Percentiles rank a stretch among this genome's conserved stretches.
These are phyloP conservation scores for Eimeria sp. DNA, from an alignment of 169 alveolate genomes.

Conservation along the genomic window DNA sequence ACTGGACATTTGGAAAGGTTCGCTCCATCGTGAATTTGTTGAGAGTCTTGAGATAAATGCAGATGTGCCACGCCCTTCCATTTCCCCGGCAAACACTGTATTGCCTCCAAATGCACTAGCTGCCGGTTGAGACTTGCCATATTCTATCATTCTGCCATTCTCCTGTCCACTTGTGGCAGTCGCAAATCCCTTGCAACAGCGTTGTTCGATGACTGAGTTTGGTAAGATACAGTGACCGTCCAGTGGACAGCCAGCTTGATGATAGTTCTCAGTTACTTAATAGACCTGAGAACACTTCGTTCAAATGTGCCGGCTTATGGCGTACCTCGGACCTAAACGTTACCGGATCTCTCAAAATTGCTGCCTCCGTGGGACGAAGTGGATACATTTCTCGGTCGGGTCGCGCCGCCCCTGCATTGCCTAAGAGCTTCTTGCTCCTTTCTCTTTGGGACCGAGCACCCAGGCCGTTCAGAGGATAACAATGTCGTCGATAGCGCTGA, in stretches of 20 bases:
- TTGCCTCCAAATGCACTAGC: neutral
- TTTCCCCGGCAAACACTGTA: neutral
- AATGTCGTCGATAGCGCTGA: neutral
- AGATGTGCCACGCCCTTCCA: too few species aligned
- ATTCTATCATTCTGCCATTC: neutral
- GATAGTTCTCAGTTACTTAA: neutral
- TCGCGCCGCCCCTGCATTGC: neutral
- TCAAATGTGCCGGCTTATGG: neutral
- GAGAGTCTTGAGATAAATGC: too few species aligned
- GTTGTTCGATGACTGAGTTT: neutral
- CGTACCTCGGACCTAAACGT: neutral
- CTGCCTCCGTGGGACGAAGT: neutral
- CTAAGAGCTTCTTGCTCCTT: neutral
- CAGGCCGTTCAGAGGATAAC: neutral
- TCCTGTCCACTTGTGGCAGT: neutral
- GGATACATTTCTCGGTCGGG: neutral
- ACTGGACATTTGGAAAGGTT: neutral
- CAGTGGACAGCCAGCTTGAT: neutral
- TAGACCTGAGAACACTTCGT: neutral
- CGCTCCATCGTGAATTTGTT: too few species aligned
- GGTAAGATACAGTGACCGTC: neutral
- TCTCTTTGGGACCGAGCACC: neutral
- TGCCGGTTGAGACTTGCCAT: too few species aligned
- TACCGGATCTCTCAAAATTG: neutral
- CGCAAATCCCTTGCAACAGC: neutral